phyloP scores from a whole-genome alignment of 2,329 filamentous ascomycete species.

The Diaporthe citrichinensis region DNA sequence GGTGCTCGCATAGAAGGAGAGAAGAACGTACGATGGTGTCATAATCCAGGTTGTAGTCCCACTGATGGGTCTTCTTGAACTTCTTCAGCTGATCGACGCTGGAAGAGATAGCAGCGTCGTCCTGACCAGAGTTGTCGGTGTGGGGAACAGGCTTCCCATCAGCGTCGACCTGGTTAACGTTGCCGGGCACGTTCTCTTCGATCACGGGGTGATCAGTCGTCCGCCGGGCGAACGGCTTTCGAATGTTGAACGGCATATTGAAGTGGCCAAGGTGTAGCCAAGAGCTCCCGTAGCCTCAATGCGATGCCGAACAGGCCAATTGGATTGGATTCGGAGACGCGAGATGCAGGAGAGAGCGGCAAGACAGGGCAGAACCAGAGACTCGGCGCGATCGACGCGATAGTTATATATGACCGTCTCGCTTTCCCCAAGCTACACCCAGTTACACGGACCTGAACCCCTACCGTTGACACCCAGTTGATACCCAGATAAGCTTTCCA shows the following conservation, averaged over 20 bases:
- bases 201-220: conserved; percentile 37
- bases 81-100: conserved; percentile 39
- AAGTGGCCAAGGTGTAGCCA: background rate
- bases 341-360: background rate
- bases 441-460: background rate
- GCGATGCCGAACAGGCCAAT: background rate
- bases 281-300: conserved; percentile 11
- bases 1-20: background rate
- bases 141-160: conserved; percentile 32
- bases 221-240: conserved; percentile 35
- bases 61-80: conserved; percentile 39
- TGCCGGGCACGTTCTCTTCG: conserved; percentile 10
- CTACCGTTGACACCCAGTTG: background rate
- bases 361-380: background rate
- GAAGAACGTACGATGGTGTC: conserved; percentile 36
- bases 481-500: conserved; percentile 25
- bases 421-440: background rate
- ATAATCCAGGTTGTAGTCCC: conserved; percentile 40
- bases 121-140: background rate
- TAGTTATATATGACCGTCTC: conserved; percentile 6
- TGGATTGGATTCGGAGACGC: background rate
- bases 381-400: background rate
- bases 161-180: conserved; percentile 6
- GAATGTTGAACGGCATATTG: conserved; percentile 36
- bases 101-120: conserved; percentile 21